Base-by-base conservation (phyloP, 805 yeast genomes). In the Metahyphopichia silvanorum region DNA sequence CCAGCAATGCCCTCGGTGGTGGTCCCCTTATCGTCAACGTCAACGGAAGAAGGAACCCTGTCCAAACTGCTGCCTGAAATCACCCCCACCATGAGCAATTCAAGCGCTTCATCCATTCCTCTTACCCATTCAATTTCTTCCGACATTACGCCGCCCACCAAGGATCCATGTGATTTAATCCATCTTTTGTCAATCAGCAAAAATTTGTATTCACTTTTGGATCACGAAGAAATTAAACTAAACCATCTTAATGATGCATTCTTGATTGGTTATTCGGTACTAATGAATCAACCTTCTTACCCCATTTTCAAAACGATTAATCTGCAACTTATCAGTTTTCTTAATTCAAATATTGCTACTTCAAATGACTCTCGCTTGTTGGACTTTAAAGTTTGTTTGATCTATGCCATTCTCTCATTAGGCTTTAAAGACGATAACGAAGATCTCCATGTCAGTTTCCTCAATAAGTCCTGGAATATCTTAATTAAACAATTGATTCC, bases 381-480 rank as follows among this genome's bases (percentile, higher is more conserved):
- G 32, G 47, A 61, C 32, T 67, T 70, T 37, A 66, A 64, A 32
- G 37, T 54, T 14, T 62, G 63, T 16, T 46, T 71, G 15, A 52
- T 72, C 5, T 70, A 71, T 42, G 54, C 73, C 5, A 51, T 74
- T 1, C 39, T 74, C 4, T 62, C 77, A 8, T 45, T 72, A 26
- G 79, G 79, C 4, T 55, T 57, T 32, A 43, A 59, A 12, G 37
- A 44, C 18, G 45, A 44, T 31, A 33, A 42, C 7, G 12, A 16
- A 12, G 12, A 25, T 14, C 12, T 25, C 11, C 13, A 18, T 15
- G 12, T 14, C 13, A 56, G 59, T 32, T 57, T 61, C 38, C 63
- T 75, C 39, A 66, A 67, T 43, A 66, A 60, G 32, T 49, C 69
- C 20, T 75, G 80, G 79, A 47, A 51, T 32, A 42, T 63, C n/a